Evolutionary conservation across 1,284 basidiomycete genomes (phyloP).

Genomic region (Ceratobasidium sp.): DNA sequence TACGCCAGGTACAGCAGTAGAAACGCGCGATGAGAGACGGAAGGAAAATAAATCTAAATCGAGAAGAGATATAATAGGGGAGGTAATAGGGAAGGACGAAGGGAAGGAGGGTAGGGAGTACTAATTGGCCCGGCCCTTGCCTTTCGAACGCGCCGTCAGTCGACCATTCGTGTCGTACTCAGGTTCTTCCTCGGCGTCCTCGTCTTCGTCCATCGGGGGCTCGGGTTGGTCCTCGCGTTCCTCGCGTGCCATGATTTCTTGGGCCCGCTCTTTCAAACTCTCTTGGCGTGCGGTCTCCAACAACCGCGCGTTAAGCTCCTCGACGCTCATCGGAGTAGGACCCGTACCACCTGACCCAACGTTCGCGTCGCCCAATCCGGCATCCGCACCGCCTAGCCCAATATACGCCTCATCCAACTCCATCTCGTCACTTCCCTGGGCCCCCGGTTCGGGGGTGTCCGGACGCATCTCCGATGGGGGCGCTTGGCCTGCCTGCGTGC

Average conservation of each 20-base stretch:
- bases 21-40: too few relatives aligned
- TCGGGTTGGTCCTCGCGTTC: neutral
- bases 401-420: too few relatives aligned
- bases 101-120: too few relatives aligned
- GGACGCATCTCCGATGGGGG: neutral
- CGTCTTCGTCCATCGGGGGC: neutral
- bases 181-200: neutral
- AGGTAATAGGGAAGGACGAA: too few relatives aligned
- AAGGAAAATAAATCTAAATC: too few relatives aligned
- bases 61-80: too few relatives aligned
- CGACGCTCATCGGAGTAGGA: slow-evolving; percentile 7
- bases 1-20: too few relatives aligned
- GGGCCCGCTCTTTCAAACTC: neutral
- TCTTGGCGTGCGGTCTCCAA: slow-evolving; percentile 9
- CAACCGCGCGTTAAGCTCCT: neutral
- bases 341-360: too few relatives aligned
- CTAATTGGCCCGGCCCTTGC: slow-evolving; percentile 11
- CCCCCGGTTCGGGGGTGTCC: neutral
- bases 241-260: neutral
- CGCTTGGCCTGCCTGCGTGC: neutral
- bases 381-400: too few relatives aligned
- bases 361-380: too few relatives aligned
- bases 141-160: neutral
- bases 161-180: slow-evolving; percentile 6
- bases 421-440: neutral